phyloP scores from a whole-genome alignment of 345 rosid species.

The Clarkia xantiana region DNA sequence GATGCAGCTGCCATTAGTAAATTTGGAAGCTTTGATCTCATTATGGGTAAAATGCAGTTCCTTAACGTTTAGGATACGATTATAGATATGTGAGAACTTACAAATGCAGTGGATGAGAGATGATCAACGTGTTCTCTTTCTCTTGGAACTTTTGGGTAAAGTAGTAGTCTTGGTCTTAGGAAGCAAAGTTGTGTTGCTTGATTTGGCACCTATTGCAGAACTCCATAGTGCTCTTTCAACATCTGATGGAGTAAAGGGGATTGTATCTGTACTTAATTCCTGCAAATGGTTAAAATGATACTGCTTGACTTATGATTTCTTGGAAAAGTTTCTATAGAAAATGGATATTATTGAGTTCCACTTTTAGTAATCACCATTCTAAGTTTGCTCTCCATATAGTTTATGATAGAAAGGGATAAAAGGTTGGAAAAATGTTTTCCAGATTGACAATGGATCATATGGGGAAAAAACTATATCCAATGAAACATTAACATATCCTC shows the following conservation, averaged over 20 bases:
- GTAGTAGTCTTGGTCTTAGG: slow-evolving; percentile 8
- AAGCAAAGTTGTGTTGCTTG: slow-evolving; percentile 13
- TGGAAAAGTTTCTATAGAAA: neutral
- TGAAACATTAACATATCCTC: no score
- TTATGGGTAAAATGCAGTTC: no score
- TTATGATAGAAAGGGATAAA: neutral
- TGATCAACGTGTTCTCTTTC: slow-evolving; percentile 54
- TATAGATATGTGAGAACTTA: no score
- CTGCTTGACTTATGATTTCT: neutral
- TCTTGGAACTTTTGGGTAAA: slow-evolving; percentile 24
- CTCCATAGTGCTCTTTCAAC: slow-evolving; percentile 87
- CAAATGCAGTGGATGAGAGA: no score
- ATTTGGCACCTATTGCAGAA: slow-evolving; percentile 29
- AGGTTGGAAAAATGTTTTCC: neutral
- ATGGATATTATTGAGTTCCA: neutral
- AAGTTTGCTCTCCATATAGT: neutral
- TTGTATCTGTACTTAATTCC: slow-evolving; percentile 48
- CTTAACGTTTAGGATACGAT: no score
- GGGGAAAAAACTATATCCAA: no score
- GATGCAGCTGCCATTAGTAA: no score
- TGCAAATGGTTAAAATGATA: slow-evolving; percentile 13
- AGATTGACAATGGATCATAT: no score
- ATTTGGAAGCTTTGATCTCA: no score
- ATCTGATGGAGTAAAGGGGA: slow-evolving; percentile 52
- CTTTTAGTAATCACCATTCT: neutral